A percentile compares a stretch with the other conserved stretches of the same genome.
Conservation (phyloP, 345 rosid genomes). For the Murraya paniculata region DNA sequence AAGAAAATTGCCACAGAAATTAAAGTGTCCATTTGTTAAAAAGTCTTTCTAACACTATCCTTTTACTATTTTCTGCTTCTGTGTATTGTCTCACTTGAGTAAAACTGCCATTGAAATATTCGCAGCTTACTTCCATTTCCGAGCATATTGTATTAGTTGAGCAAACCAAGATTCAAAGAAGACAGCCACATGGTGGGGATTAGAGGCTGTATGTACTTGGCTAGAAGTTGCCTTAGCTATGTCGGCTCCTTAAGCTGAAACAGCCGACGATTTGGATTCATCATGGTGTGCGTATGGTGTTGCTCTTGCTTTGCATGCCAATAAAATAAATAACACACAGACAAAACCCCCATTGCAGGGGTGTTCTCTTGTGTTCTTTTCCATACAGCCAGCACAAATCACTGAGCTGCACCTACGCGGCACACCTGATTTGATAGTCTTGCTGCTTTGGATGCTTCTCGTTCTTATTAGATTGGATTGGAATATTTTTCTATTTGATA, state of each 20-base stretch:
- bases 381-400: background rate
- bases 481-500: background rate
- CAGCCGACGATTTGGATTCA: background rate
- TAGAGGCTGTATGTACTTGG: background rate
- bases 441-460: constrained; percentile 17
- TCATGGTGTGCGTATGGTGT: background rate
- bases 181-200: constrained; percentile 11
- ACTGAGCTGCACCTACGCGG: background rate
- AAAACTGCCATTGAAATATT: background rate
- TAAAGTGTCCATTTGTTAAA: background rate
- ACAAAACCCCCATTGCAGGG: constrained; percentile 13
- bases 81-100: background rate
- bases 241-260: constrained; percentile 10
- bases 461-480: background rate
- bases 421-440: constrained; percentile 12
- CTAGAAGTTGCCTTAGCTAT: constrained; percentile 1
- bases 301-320: constrained; percentile 3
- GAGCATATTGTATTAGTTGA: background rate
- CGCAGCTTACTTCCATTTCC: background rate
- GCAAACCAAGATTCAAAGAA: constrained; percentile 11
- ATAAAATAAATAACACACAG: constrained; percentile 1
- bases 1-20: background rate
- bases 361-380: background rate
- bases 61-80: background rate
- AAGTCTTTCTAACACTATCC: background rate